These are phyloP conservation scores for Blepharisma stoltei DNA, from an alignment of 73 alveolate species.

Conservation along the genomic window DNA sequence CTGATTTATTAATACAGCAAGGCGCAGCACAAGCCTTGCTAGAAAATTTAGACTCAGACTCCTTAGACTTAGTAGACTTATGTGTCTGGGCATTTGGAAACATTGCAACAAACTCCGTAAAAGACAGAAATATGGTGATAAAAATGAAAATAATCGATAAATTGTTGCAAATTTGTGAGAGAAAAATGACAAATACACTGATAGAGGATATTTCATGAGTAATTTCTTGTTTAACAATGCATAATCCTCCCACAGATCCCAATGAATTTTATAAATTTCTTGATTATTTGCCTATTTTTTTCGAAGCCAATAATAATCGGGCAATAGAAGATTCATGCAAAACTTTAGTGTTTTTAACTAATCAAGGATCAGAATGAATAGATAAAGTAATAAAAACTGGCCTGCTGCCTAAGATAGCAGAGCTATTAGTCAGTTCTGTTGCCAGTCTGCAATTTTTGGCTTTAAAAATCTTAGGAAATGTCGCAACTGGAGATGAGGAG, in stretches of 20 bases:
- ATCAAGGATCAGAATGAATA: conserved; percentile 90
- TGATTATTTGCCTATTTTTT: conserved; percentile 68
- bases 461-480: conserved; percentile 90
- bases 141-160: conserved; percentile 63
- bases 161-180: conserved; percentile 62
- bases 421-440: conserved; percentile 60
- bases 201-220: conserved; percentile 87
- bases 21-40: conserved; percentile 86
- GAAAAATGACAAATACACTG: conserved; percentile 74
- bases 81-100: conserved; percentile 96
- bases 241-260: conserved; percentile 79
- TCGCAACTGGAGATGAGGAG: conserved; percentile 85
- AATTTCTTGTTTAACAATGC: too few species aligned
- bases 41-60: conserved; percentile 64
- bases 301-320: conserved; percentile 67
- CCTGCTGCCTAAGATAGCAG: conserved; percentile 67
- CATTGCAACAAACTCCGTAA: conserved; percentile 86
- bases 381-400: conserved; percentile 77
- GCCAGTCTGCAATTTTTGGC: conserved; percentile 66
- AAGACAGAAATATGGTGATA: conserved; percentile 75
- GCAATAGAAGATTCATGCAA: conserved; percentile 93
- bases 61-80: conserved; percentile 61
- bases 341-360: conserved; percentile 91
- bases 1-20: conserved; percentile 78
- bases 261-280: conserved; percentile 56